A percentile compares a stretch with the other conserved stretches of the same genome.
phyloP scores from a whole-genome alignment of 139 green algal genomes.

The Chlorella sp. region DNA sequence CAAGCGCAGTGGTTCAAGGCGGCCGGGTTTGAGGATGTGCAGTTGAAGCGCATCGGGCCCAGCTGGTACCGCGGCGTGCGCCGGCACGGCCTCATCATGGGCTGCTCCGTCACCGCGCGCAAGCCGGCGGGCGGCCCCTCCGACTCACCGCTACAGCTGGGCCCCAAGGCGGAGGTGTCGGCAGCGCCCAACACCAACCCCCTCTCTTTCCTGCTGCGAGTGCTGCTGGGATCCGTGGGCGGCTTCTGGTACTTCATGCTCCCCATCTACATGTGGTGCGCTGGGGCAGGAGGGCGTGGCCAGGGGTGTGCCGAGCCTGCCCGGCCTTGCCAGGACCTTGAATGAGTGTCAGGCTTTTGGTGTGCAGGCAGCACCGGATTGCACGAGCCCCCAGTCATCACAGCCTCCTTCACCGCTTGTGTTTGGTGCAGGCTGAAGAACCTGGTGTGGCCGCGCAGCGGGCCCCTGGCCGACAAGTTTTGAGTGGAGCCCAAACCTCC shows the following conservation, averaged over 20 bases:
- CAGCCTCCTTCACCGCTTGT: no score
- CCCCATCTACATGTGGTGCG: slow-evolving; percentile 79
- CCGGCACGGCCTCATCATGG: slow-evolving; percentile 97
- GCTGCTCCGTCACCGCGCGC: slow-evolving; percentile 92
- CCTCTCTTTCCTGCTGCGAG: slow-evolving; percentile 70
- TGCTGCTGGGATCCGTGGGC: slow-evolving; percentile 66
- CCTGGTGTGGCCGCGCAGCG: slow-evolving; percentile 80
- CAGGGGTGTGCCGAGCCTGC: background rate
- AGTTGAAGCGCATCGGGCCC: slow-evolving; percentile 94
- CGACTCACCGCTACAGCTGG: slow-evolving; percentile 67
- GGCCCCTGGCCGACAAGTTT: slow-evolving; percentile 43
- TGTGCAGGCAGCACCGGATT: no score
- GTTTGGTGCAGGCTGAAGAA: slow-evolving; percentile 73
- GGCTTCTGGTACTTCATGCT: slow-evolving; percentile 93
- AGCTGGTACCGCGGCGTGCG: slow-evolving; percentile 96
- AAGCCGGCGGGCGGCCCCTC: slow-evolving; percentile 85
- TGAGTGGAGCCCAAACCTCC: background rate
- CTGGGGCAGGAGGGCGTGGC: background rate
- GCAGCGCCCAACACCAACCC: slow-evolving; percentile 69
- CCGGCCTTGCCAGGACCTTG: background rate
- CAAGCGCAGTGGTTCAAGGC: slow-evolving; percentile 90
- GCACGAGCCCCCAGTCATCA: no score
- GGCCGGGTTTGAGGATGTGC: slow-evolving; percentile 90
- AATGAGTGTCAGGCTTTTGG: no score
- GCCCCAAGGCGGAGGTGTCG: slow-evolving; percentile 73